These are phyloP conservation scores for Castanea sativa DNA, from an alignment of 306 rosid genomes.

Conservation along the genomic window DNA sequence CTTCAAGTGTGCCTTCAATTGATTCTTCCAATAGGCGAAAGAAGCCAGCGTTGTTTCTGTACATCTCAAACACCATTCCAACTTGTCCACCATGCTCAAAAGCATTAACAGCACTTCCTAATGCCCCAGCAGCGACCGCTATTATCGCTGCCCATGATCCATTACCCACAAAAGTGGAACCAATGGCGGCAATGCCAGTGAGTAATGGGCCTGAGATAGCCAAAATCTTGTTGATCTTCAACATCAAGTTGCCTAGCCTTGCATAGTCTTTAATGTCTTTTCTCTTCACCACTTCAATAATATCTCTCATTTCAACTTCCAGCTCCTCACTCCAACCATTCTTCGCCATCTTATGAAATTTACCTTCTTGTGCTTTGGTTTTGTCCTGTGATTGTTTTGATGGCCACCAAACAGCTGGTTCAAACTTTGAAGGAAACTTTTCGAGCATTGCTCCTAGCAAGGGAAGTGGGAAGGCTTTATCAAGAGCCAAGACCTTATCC, in stretches of 20 bases:
- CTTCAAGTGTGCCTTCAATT: conserved; percentile 30
- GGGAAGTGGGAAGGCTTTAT: too few species aligned
- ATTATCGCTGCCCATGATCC: conserved; percentile 10
- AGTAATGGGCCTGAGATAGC: neutral
- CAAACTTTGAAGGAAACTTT: too few species aligned
- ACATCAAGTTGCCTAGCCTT: conserved; percentile 35
- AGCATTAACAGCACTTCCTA: conserved; percentile 30
- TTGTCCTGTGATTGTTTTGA: too few species aligned
- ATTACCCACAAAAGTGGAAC: conserved; percentile 24
- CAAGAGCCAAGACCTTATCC: too few species aligned
- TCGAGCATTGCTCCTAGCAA: too few species aligned
- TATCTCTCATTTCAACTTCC: conserved; percentile 32
- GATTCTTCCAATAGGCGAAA: conserved; percentile 31
- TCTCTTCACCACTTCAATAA: conserved; percentile 20
- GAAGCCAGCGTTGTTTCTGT: conserved; percentile 36
- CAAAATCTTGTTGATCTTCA: conserved; percentile 39
- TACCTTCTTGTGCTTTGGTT: too few species aligned
- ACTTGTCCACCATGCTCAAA: conserved; percentile 42
- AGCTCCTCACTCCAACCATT: conserved; percentile 40
- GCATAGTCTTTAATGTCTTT: conserved; percentile 38
- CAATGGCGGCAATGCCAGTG: neutral
- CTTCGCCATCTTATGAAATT: neutral
- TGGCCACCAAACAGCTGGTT: too few species aligned
- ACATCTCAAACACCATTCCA: conserved; percentile 54
- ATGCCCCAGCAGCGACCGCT: conserved; percentile 37